Evolutionary conservation across 2,329 filamentous ascomycete genomes (phyloP), one percentile per base, ranked within the genome.

Genomic region (Colletotrichum tamarilloi): DNA sequence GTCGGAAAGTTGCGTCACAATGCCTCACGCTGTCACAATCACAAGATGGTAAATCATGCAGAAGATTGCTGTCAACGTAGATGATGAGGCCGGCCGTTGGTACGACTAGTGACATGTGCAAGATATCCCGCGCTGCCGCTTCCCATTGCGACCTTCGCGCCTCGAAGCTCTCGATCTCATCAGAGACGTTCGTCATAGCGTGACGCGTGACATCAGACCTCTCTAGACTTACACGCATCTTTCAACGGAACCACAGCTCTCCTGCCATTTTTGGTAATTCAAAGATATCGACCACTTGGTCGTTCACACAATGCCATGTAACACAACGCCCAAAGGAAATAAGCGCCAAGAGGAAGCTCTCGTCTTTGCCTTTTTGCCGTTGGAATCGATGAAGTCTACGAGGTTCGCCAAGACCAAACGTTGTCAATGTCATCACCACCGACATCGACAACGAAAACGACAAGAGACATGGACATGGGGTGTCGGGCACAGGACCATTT

Each of bases 121-220:
- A 57, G 42, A 59, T 55, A n/a, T n/a, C 53, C 56, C 42, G 42
- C 28, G 24, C 26, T 32, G 11, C 32, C 32, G n/a, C 6, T 7
- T 5, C 30, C 55, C 22, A 56, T 62, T 42, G 68, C 57, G 56
- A 68, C 63, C 63, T 71, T 67, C 68, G 56, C 63, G 57, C 30
- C 38, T 68, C 14, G 63, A 57, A 38, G 19, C 38, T 42, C 38
- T 42, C 35, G 3, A 42, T 16, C 35, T 42, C 35, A 42, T 42
- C 16, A 16, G 8, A 42, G 32, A 42, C 7, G 16, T 8, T 42
- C 38, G 38, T 42, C 38, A 42, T 42, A 42, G 38, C 16, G 38
- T 7, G 38, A 42, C 14, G 38, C 38, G 38, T 42, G 38, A 42
- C 38, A 35, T 35, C 30, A 1, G 22, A 16, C 53, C 8, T 42